These are phyloP conservation scores for Talaromyces sp. DNA, from an alignment of 2,329 filamentous ascomycete species.

Conservation along the genomic window DNA sequence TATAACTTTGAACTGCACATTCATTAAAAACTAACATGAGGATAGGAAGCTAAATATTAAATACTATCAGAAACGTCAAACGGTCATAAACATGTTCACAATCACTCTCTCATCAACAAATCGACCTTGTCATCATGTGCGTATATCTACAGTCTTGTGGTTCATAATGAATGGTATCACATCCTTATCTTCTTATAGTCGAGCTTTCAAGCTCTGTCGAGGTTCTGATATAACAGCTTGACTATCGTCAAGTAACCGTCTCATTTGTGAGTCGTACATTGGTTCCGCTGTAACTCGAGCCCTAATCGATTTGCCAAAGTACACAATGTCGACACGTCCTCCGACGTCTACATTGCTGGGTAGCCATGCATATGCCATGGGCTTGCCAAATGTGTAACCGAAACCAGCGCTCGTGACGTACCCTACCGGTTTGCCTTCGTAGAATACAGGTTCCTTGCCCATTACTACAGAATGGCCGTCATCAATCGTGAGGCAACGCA, in stretches of 20 bases:
- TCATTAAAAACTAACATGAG: neutral
- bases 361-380: slow-evolving; percentile 56
- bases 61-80: neutral
- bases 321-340: slow-evolving; percentile 53
- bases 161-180: too few relatives aligned
- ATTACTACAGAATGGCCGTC: slow-evolving; percentile 54
- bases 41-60: neutral
- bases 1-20: neutral
- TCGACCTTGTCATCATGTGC: too few relatives aligned
- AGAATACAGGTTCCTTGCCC: slow-evolving; percentile 58
- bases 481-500: slow-evolving; percentile 49
- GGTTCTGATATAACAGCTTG: slow-evolving; percentile 6
- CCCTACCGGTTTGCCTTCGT: slow-evolving; percentile 43
- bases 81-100: neutral
- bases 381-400: slow-evolving; percentile 54
- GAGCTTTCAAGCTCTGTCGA: neutral
- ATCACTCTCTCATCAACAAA: too few relatives aligned
- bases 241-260: slow-evolving; percentile 23
- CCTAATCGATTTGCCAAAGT: slow-evolving; percentile 51
- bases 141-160: too few relatives aligned
- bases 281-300: slow-evolving; percentile 52
- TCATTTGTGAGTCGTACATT: slow-evolving; percentile 41
- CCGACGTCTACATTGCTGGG: slow-evolving; percentile 45
- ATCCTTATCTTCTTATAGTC: neutral
- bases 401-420: slow-evolving; percentile 60